Conservation (phyloP, 108 stramenopile species). For the Nitzschia inconspicua region DNA sequence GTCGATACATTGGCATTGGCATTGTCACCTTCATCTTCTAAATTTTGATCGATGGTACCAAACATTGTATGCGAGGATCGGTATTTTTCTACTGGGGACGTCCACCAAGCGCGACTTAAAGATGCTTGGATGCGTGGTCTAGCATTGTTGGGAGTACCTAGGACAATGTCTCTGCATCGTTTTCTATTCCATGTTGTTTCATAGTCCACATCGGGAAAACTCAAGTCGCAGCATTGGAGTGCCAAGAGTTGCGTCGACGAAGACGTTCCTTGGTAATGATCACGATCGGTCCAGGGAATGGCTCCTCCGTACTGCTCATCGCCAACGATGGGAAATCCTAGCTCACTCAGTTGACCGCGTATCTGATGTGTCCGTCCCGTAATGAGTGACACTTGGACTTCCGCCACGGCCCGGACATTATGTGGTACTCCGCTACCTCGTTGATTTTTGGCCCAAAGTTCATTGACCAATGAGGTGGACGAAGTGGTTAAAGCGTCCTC, state of each 20-base stretch:
- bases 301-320: slow-evolving; percentile 85
- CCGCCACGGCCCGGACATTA: slow-evolving; percentile 53
- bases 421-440: slow-evolving; percentile 27
- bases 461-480: background rate
- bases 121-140: slow-evolving; percentile 48
- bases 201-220: slow-evolving; percentile 51
- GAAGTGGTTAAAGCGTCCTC: slow-evolving; percentile 12
- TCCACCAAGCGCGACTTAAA: slow-evolving; percentile 70
- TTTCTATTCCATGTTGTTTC: slow-evolving; percentile 6
- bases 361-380: slow-evolving; percentile 91
- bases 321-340: slow-evolving; percentile 80
- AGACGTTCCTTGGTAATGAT: background rate
- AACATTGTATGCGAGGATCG: background rate
- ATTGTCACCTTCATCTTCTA: background rate
- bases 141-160: slow-evolving; percentile 16
- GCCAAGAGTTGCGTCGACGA: slow-evolving; percentile 49
- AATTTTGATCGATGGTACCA: background rate
- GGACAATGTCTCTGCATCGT: slow-evolving; percentile 2
- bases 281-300: slow-evolving; percentile 14
- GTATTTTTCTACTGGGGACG: slow-evolving; percentile 40
- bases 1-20: background rate
- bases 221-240: slow-evolving; percentile 63
- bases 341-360: slow-evolving; percentile 72
- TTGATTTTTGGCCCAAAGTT: slow-evolving; percentile 9
- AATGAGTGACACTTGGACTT: slow-evolving; percentile 66